Evolutionary conservation across 2,329 filamentous ascomycete genomes (phyloP).

Genomic region (Botrytis hyacinthi): DNA sequence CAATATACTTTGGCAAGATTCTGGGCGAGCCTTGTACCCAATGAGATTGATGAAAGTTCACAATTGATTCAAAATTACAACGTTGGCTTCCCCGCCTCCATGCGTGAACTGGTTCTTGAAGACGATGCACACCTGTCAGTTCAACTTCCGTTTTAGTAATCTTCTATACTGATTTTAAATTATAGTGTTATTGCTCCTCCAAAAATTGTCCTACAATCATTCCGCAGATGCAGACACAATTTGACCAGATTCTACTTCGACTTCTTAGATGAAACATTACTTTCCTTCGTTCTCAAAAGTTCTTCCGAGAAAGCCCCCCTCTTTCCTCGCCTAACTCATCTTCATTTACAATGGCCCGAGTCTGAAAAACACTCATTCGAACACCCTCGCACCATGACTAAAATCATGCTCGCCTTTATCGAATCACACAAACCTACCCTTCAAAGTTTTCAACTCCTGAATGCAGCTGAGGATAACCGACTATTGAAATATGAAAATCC

Average conservation of each 20-base stretch:
- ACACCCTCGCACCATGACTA: slow-evolving; percentile 25
- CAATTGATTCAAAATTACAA: slow-evolving; percentile 9
- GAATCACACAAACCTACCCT: slow-evolving; percentile 20
- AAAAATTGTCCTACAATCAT: slow-evolving; percentile 19
- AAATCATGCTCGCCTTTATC: slow-evolving; percentile 25
- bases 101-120: slow-evolving; percentile 20
- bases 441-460: slow-evolving; percentile 22
- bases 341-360: slow-evolving; percentile 19
- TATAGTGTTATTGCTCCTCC: slow-evolving; percentile 14
- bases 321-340: slow-evolving; percentile 16
- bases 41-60: slow-evolving; percentile 17
- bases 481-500: slow-evolving; percentile 21
- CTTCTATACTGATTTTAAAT: not conserved
- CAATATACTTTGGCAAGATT: slow-evolving; percentile 16
- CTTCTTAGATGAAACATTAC: slow-evolving; percentile 17
- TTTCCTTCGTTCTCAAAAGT: slow-evolving; percentile 1
- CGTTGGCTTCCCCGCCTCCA: slow-evolving; percentile 17
- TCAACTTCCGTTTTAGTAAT: not conserved
- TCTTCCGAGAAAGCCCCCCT: not conserved
- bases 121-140: slow-evolving; percentile 21
- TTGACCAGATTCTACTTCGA: slow-evolving; percentile 20
- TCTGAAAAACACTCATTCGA: slow-evolving; percentile 19
- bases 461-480: slow-evolving; percentile 21
- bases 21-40: slow-evolving; percentile 14
- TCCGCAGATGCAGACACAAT: slow-evolving; percentile 13